Evolutionary conservation across 2,329 filamentous ascomycete genomes (phyloP), one percentile per base, ranked within the genome.

Genomic region (Sporothrix sp.): DNA sequence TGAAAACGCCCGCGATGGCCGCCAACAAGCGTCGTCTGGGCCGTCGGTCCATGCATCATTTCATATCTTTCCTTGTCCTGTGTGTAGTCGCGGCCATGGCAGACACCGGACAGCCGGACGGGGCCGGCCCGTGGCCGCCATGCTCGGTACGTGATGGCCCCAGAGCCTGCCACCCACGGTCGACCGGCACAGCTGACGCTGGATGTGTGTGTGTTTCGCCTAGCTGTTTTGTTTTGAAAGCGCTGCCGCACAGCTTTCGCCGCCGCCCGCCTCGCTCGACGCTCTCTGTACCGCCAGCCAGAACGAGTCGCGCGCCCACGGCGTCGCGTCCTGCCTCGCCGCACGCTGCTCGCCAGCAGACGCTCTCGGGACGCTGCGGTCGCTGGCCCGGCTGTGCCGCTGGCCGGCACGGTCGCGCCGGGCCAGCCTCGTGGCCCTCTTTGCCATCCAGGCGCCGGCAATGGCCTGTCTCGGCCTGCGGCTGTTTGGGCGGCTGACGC

Each of bases 361-460:
- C 14, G 20, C 39, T 9, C 18, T 51, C 10, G 35, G 16, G 5
- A 37, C 46, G 2, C 9, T 52, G 2, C 39, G 33, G 1, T 8
- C 25, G 9, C n/a, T 54, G 6, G 42, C 50, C 2, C 3, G 20
- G 5, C 10, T 14, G 2, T 72, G 69, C 49, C 48, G 62, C 1
- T 53, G 56, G 14, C 61, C 63, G 10, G 40, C 44, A 9, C 60
- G 66, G n/a, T 61, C 63, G 7, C 62, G 65, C 11, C 63, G 61
- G 38, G 46, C 56, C 0, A 57, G 61, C 4, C 57, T 71, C n/a
- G 57, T 66, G 23, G 61, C 62, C 4, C 56, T 68, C 2, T 58
- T 71, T n/a, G 57, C 62, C 4, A 58, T 68, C 32, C 65, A 71
- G 50, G 51, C 63, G 2, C 58, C 65, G 28, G 68, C 67, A 0